A percentile compares a stretch with the other conserved stretches of the same genome.
These are phyloP conservation scores for Zasmidium angulare DNA, from an alignment of 2,329 filamentous ascomycete species.

Conservation along the genomic window DNA sequence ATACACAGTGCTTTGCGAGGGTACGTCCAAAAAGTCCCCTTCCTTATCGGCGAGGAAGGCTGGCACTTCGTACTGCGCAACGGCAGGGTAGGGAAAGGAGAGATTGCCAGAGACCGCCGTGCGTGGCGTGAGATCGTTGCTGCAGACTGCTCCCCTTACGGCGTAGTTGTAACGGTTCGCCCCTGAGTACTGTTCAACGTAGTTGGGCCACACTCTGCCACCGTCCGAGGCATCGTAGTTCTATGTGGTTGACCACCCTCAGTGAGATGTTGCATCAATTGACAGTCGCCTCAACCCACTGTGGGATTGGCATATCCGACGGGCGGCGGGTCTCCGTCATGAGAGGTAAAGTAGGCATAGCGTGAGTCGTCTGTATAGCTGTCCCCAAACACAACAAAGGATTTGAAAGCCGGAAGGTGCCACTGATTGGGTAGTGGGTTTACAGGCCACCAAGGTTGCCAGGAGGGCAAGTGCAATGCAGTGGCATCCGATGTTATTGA, in stretches of 20 bases:
- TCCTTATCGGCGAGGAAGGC: slow-evolving; percentile 47
- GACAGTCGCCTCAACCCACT: slow-evolving; percentile 40
- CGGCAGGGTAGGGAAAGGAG: slow-evolving; percentile 63
- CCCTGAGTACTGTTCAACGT: slow-evolving; percentile 60
- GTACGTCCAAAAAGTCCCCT: slow-evolving; percentile 45
- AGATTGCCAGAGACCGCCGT: slow-evolving; percentile 51
- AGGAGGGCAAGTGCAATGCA: no score
- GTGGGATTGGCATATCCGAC: slow-evolving; percentile 56
- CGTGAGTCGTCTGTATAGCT: slow-evolving; percentile 70
- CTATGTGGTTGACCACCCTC: no score
- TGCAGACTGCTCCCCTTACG: slow-evolving; percentile 70
- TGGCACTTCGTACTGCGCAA: slow-evolving; percentile 47
- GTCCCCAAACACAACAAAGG: slow-evolving; percentile 70
- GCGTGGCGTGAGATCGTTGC: slow-evolving; percentile 64
- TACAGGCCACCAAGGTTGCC: no score
- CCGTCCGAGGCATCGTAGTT: slow-evolving; percentile 58
- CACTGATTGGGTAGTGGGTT: no score
- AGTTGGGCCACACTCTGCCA: slow-evolving; percentile 68
- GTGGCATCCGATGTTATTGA: no score
- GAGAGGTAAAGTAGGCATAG: slow-evolving; percentile 59
- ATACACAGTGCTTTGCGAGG: slow-evolving; percentile 65
- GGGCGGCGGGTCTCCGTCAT: slow-evolving; percentile 63
- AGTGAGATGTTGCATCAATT: no score
- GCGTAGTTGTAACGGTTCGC: slow-evolving; percentile 57
- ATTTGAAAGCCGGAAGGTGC: slow-evolving; percentile 55